phyloP scores from a whole-genome alignment of 2,329 filamentous ascomycete species.

The Pseudofabraea citricarpa region DNA sequence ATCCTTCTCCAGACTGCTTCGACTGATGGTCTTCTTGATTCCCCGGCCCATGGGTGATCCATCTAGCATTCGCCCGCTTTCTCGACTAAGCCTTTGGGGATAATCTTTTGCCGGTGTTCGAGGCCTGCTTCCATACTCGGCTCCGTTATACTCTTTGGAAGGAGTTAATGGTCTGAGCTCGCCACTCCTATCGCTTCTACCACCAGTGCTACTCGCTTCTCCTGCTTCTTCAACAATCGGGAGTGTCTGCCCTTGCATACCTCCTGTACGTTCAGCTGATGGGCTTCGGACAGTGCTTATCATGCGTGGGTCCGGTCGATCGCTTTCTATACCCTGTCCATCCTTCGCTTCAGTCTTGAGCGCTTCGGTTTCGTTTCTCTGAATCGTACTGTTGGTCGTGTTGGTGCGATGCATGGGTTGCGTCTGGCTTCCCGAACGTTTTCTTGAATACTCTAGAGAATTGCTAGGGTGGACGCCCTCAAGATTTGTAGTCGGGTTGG shows the following conservation, averaged over 20 bases:
- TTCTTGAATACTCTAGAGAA: slow-evolving; percentile 12
- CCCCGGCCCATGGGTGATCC: slow-evolving; percentile 23
- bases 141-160: slow-evolving; percentile 32
- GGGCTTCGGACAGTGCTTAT: slow-evolving; percentile 51
- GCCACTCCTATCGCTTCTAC: slow-evolving; percentile 47
- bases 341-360: slow-evolving; percentile 28
- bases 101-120: slow-evolving; percentile 15
- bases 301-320: slow-evolving; percentile 34
- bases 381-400: slow-evolving; percentile 17
- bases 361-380: slow-evolving; percentile 24
- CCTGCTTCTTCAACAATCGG: slow-evolving; percentile 90
- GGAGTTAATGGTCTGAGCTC: slow-evolving; percentile 36
- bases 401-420: slow-evolving; percentile 13
- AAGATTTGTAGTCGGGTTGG: slow-evolving; percentile 28
- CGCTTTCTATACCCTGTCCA: slow-evolving; percentile 33
- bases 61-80: slow-evolving; percentile 22
- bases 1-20: slow-evolving; percentile 55
- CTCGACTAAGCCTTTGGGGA: slow-evolving; percentile 9
- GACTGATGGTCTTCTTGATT: slow-evolving; percentile 39
- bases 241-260: slow-evolving; percentile 53
- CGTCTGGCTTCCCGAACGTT: slow-evolving; percentile 16
- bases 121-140: not conserved
- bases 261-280: slow-evolving; percentile 48
- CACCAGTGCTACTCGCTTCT: slow-evolving; percentile 65
- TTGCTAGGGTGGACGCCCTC: slow-evolving; percentile 33